A percentile compares a stretch with the other conserved stretches of the same genome.
Conservation (phyloP, 768 basidiomycete species). For the Kwoniella bestiolae region DNA sequence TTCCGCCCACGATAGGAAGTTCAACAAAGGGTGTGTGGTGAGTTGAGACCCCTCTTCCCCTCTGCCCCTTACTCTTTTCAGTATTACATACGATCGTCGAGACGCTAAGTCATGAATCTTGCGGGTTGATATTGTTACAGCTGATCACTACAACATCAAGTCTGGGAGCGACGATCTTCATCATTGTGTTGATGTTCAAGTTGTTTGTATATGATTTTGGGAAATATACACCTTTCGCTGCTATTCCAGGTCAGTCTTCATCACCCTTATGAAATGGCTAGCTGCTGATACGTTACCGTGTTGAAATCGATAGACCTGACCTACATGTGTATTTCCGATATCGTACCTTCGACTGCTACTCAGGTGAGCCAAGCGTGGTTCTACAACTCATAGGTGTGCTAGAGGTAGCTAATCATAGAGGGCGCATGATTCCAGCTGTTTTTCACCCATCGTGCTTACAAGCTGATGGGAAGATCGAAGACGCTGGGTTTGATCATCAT, state of each 20-base stretch:
- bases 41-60: neutral
- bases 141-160: conserved; percentile 1
- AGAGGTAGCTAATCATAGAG: no score
- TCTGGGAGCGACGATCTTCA: conserved; percentile 11
- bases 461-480: conserved; percentile 1
- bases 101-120: neutral
- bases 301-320: neutral
- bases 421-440: no score
- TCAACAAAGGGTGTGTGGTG: conserved; percentile 14
- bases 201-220: conserved; percentile 22
- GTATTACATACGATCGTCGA: neutral
- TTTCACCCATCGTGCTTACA: conserved; percentile 18
- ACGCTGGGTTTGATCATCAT: neutral
- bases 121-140: neutral
- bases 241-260: neutral
- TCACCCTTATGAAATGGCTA: neutral
- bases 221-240: neutral
- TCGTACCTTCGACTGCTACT: conserved; percentile 9
- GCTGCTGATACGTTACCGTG: neutral
- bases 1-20: neutral
- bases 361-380: neutral
- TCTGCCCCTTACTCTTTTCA: neutral
- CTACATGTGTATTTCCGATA: conserved; percentile 13
- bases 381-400: no score
- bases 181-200: conserved; percentile 4